These are phyloP conservation scores for Podaxis sp. DNA, from an alignment of 768 basidiomycete species.

Conservation along the genomic window DNA sequence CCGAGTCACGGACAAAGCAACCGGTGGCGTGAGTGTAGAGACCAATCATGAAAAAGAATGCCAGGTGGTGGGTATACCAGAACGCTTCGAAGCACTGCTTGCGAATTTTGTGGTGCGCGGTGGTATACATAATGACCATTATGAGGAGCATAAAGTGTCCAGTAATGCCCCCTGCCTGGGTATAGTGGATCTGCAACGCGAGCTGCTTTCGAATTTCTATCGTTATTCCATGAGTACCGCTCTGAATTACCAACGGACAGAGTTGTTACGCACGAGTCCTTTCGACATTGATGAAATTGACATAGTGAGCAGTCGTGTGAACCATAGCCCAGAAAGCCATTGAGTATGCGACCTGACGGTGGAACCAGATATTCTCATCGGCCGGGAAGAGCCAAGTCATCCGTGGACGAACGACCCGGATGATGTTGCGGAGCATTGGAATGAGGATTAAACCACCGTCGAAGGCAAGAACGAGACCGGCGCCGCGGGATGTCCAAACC, in stretches of 20 bases:
- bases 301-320: slow-evolving; percentile 91
- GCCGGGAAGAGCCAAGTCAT: slow-evolving; percentile 84
- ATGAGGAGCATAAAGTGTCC: slow-evolving; percentile 95
- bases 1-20: slow-evolving; percentile 91
- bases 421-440: slow-evolving; percentile 87
- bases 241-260: background rate
- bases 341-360: slow-evolving; percentile 91
- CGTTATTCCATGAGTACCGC: slow-evolving; percentile 2
- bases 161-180: slow-evolving; percentile 86
- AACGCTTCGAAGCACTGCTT: slow-evolving; percentile 91
- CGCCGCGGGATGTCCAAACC: slow-evolving; percentile 89
- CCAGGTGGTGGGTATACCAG: slow-evolving; percentile 96
- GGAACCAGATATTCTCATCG: slow-evolving; percentile 96
- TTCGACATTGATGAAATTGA: slow-evolving; percentile 93
- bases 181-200: slow-evolving; percentile 86
- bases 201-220: slow-evolving; percentile 76
- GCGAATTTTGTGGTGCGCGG: slow-evolving; percentile 87
- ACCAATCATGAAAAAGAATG: slow-evolving; percentile 91
- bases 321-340: slow-evolving; percentile 93
- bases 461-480: slow-evolving; percentile 86
- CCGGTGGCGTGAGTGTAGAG: slow-evolving; percentile 90
- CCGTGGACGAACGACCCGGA: slow-evolving; percentile 79
- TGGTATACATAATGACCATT: slow-evolving; percentile 91
- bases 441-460: slow-evolving; percentile 85
- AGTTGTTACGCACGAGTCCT: slow-evolving; percentile 60